Conservation (phyloP, 495 filamentous ascomycete species). For the Penicillium desertorum region DNA sequence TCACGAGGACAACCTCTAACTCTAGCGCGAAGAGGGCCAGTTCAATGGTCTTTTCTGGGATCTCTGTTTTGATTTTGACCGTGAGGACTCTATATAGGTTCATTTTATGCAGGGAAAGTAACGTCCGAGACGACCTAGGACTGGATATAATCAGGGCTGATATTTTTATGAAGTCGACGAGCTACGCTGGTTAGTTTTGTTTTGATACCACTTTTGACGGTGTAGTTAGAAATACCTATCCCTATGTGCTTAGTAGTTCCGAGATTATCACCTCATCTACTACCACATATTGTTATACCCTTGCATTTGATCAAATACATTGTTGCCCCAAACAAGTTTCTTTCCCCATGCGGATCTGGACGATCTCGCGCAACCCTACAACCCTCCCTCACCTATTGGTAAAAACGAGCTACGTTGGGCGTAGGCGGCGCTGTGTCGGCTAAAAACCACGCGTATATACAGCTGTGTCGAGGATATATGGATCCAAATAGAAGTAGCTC, state of each 20-base stretch:
- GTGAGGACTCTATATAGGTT: background rate
- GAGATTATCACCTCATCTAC: background rate
- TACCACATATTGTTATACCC: background rate
- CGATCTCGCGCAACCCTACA: background rate
- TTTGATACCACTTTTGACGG: background rate
- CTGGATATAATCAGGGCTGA: constrained; percentile 5
- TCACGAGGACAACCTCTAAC: background rate
- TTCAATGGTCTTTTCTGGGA: background rate
- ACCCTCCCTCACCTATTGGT: background rate
- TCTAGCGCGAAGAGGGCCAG: background rate
- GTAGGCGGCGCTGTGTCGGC: no score
- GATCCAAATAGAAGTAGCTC: no score
- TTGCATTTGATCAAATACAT: background rate
- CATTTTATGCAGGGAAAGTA: background rate
- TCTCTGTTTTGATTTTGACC: constrained; percentile 1
- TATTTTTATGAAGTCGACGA: constrained; percentile 3
- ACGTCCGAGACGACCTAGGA: background rate
- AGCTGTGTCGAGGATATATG: no score
- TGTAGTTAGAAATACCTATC: background rate
- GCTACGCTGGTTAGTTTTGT: background rate
- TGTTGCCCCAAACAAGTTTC: background rate
- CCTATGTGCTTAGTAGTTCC: background rate
- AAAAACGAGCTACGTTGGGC: background rate
- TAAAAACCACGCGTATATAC: no score
- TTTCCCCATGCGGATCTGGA: background rate